Conservation (phyloP, 306 rosid species). For the Cucumis hystrix region DNA sequence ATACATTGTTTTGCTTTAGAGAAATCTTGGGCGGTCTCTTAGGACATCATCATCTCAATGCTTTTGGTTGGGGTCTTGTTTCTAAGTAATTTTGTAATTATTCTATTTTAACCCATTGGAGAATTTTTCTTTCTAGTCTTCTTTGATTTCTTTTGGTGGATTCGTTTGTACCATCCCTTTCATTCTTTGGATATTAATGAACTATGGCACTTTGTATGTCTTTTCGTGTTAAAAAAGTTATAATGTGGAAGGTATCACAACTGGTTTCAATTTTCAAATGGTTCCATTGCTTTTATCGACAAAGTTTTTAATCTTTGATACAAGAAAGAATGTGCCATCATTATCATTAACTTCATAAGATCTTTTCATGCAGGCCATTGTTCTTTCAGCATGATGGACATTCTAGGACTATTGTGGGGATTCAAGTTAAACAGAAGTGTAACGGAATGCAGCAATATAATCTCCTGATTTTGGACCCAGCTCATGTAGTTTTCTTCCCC, state of each 20-base stretch:
- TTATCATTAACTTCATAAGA: slow-evolving; percentile 10
- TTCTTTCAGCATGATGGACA: slow-evolving; percentile 90
- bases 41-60: background rate
- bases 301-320: background rate
- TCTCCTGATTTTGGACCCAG: slow-evolving; percentile 73
- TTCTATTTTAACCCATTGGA: background rate
- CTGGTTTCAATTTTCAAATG: background rate
- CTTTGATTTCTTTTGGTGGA: background rate
- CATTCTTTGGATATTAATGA: background rate
- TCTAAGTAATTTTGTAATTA: background rate
- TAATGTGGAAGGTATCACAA: background rate
- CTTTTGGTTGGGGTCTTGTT: background rate
- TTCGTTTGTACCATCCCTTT: background rate
- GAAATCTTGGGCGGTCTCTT: background rate
- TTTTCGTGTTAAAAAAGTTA: background rate
- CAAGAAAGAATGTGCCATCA: background rate
- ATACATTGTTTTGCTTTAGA: background rate
- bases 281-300: background rate
- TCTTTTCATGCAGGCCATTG: slow-evolving; percentile 45
- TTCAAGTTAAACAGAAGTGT: slow-evolving; percentile 41
- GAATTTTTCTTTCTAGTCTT: background rate
- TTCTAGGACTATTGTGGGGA: slow-evolving; percentile 76
- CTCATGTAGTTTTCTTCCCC: slow-evolving; percentile 38
- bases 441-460: slow-evolving; percentile 24
- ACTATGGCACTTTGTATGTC: background rate